Evolutionary conservation across 1,284 basidiomycete genomes (phyloP).

Genomic region (Ceratorhiza oryzae-sativae): DNA sequence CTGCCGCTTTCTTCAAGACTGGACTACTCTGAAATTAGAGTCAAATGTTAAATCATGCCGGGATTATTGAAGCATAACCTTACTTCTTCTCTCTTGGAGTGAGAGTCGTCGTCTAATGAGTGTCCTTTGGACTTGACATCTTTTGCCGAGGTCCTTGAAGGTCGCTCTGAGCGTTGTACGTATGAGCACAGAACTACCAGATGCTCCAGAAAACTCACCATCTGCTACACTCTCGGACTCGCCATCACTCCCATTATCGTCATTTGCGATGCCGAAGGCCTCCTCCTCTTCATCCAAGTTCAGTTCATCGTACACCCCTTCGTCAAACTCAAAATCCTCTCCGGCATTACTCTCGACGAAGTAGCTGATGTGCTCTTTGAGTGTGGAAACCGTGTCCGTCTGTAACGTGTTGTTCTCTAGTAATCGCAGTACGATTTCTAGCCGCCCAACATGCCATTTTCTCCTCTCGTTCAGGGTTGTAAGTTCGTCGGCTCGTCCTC

Average conservation of each 20-base stretch:
- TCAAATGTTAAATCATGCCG: not conserved
- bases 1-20: conserved; percentile 73
- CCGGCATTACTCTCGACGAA: conserved; percentile 97
- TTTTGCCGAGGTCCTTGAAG: conserved; percentile 69
- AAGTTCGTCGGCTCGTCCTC: conserved; percentile 80
- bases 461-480: conserved; percentile 92
- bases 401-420: conserved; percentile 92
- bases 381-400: conserved; percentile 78
- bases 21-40: conserved; percentile 58
- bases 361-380: conserved; percentile 96
- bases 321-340: conserved; percentile 97
- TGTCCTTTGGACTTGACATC: conserved; percentile 51
- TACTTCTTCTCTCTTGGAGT: conserved; percentile 44
- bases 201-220: conserved; percentile 55
- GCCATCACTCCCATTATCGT: conserved; percentile 77
- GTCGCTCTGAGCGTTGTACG: conserved; percentile 57
- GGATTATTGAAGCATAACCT: not conserved
- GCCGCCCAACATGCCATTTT: conserved; percentile 92
- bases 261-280: conserved; percentile 78
- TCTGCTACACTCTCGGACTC: conserved; percentile 65
- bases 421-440: conserved; percentile 93
- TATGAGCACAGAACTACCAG: not conserved
- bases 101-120: conserved; percentile 60
- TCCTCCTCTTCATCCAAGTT: conserved; percentile 95
- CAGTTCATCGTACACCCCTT: conserved; percentile 98